Evolutionary conservation across 768 basidiomycete genomes (phyloP).

Genomic region (Scleroderma citrinum): DNA sequence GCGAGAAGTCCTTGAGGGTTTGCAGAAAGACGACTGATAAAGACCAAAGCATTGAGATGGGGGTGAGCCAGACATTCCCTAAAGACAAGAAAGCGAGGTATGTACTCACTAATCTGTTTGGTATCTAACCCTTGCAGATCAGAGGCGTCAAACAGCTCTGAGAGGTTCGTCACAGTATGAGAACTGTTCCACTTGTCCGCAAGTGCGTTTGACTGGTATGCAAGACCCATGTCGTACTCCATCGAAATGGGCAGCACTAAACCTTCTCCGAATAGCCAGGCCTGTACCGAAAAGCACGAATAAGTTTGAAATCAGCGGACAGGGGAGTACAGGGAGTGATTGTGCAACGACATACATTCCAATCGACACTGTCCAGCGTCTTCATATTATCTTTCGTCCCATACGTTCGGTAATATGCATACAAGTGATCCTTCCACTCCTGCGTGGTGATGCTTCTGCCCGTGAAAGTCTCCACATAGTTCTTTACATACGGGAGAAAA

Average conservation of each 20-base stretch:
- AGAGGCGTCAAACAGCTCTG: conserved; percentile 48
- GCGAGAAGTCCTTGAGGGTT: conserved; percentile 54
- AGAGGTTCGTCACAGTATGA: conserved; percentile 38
- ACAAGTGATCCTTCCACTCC: conserved; percentile 80
- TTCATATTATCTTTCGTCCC: conserved; percentile 54
- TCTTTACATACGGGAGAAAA: conserved; percentile 78
- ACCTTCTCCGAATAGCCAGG: conserved; percentile 83
- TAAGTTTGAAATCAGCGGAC: too few relatives aligned
- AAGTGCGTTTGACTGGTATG: conserved; percentile 61
- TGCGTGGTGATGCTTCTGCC: conserved; percentile 80
- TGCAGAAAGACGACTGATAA: conserved; percentile 76
- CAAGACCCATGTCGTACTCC: conserved; percentile 70
- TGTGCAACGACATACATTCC: conserved; percentile 79
- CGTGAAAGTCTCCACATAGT: conserved; percentile 78
- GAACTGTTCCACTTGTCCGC: conserved; percentile 71
- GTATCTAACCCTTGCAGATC: conserved; percentile 66
- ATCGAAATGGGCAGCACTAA: conserved; percentile 64
- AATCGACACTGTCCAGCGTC: conserved; percentile 64
- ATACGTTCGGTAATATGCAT: conserved; percentile 56
- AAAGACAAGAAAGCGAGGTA: not conserved
- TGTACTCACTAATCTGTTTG: conserved; percentile 63
- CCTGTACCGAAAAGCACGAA: conserved; percentile 33
- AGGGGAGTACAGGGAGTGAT: too few relatives aligned
- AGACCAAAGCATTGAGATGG: not conserved
- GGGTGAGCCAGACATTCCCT: not conserved